Evolutionary conservation across 2,329 filamentous ascomycete genomes (phyloP).

Genomic region (Alternaria burnsii): DNA sequence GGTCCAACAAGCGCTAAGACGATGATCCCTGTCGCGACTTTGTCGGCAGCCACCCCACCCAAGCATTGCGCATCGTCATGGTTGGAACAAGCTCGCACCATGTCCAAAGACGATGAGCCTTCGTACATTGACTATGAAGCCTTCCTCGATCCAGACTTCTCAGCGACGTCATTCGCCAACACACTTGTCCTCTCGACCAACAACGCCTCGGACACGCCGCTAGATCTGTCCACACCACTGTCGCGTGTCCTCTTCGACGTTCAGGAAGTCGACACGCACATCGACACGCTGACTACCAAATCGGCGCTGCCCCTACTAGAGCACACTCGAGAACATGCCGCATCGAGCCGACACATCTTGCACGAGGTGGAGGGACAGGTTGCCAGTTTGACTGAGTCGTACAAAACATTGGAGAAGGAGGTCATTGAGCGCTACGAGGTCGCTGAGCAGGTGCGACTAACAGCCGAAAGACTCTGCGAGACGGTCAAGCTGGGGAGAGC

Average conservation of each 20-base stretch:
- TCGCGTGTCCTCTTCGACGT: constrained; percentile 95
- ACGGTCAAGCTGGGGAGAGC: constrained; percentile 79
- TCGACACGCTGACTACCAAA: constrained; percentile 86
- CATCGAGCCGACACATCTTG: constrained; percentile 76
- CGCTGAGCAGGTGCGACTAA: constrained; percentile 81
- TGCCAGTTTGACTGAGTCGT: constrained; percentile 80
- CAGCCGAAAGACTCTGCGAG: constrained; percentile 80
- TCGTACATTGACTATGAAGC: constrained; percentile 97
- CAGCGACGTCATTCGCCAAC: constrained; percentile 84
- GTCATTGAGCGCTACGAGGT: constrained; percentile 85
- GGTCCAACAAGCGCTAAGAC: constrained; percentile 13
- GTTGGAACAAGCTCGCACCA: constrained; percentile 16
- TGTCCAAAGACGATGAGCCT: constrained; percentile 60
- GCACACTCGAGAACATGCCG: constrained; percentile 77
- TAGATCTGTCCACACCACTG: constrained; percentile 93
- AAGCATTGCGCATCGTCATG: background rate
- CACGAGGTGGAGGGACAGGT: constrained; percentile 82
- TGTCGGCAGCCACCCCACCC: background rate
- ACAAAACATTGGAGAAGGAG: constrained; percentile 84
- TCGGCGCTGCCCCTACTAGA: constrained; percentile 81
- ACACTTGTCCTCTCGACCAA: constrained; percentile 88
- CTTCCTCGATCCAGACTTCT: constrained; percentile 85
- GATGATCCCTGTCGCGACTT: constrained; percentile 7
- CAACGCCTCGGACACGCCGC: constrained; percentile 85
- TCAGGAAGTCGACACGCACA: constrained; percentile 95